Percentiles rank a stretch among this genome's conserved stretches.
Evolutionary conservation across 768 basidiomycete genomes (phyloP).

Genomic region (Tricholoma sp.): DNA sequence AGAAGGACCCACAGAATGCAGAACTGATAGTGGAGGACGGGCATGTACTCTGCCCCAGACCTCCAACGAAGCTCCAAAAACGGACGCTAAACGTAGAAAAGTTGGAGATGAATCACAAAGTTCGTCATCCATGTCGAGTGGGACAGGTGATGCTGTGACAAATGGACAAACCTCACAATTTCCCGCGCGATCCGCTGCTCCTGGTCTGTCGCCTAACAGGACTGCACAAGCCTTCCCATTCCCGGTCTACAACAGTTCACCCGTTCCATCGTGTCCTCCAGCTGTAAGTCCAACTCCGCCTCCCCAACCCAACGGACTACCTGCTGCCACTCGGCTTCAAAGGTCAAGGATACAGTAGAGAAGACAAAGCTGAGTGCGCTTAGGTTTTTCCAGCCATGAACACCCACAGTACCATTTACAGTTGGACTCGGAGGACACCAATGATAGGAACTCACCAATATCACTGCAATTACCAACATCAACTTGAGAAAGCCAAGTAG

Average conservation of each 20-base stretch:
- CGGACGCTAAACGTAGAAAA: constrained; percentile 59
- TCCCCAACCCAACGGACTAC: constrained; percentile 13
- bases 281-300: constrained; percentile 8
- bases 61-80: constrained; percentile 32
- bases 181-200: constrained; percentile 26
- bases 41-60: too few species aligned
- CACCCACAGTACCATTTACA: too few species aligned
- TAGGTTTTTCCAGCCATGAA: too few species aligned
- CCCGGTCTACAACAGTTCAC: constrained; percentile 25
- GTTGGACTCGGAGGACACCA: too few species aligned
- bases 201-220: constrained; percentile 28
- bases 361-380: too few species aligned
- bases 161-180: constrained; percentile 15
- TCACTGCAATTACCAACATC: too few species aligned
- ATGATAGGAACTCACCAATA: too few species aligned
- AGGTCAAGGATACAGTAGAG: too few species aligned
- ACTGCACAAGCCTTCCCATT: constrained; percentile 28
- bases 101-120: constrained; percentile 40
- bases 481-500: too few species aligned
- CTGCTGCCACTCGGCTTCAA: constrained; percentile 33
- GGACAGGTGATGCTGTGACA: constrained; percentile 12
- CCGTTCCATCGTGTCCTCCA: constrained; percentile 21
- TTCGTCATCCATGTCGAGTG: constrained; percentile 26
- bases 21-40: too few species aligned
- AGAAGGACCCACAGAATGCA: too few species aligned